phyloP scores from a whole-genome alignment of 352 stramenopile genomes.

The Pythium brassicae region DNA sequence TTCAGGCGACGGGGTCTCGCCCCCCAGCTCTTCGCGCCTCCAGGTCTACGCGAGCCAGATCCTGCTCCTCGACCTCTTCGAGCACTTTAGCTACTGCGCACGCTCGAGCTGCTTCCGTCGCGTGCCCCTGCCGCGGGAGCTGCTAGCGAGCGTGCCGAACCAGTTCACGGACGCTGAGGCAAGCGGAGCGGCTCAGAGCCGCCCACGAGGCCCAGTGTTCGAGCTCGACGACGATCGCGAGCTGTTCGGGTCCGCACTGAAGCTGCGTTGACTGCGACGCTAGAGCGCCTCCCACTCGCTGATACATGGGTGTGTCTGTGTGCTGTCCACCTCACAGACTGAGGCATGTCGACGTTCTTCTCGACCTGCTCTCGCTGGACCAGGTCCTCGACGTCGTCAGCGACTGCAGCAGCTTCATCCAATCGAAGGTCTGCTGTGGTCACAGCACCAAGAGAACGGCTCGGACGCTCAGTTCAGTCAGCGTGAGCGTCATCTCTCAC shows the following conservation, averaged over 20 bases:
- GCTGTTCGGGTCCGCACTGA: slow-evolving; percentile 10
- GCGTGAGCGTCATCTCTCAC: too few relatives aligned
- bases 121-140: slow-evolving; percentile 21
- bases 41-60: slow-evolving; percentile 38
- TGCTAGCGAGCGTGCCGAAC: slow-evolving; percentile 19
- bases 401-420: slow-evolving; percentile 26
- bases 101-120: slow-evolving; percentile 35
- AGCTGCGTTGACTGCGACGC: too few relatives aligned
- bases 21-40: slow-evolving; percentile 29
- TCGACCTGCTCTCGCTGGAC: slow-evolving; percentile 23
- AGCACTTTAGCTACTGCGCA: slow-evolving; percentile 49
- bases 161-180: slow-evolving; percentile 19
- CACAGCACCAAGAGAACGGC: too few relatives aligned
- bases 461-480: not conserved
- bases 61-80: slow-evolving; percentile 54
- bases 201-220: slow-evolving; percentile 9
- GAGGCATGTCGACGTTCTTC: slow-evolving; percentile 19
- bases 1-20: slow-evolving; percentile 13
- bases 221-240: not conserved
- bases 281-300: too few relatives aligned
- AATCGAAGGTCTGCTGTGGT: slow-evolving; percentile 37
- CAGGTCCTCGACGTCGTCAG: slow-evolving; percentile 29
- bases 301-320: not conserved
- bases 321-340: too few relatives aligned
- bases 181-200: slow-evolving; percentile 1